Percentiles rank a stretch among this genome's conserved stretches.
These are phyloP conservation scores for Aureobasidium sp. DNA, from an alignment of 2,329 filamentous ascomycete genomes.

Conservation along the genomic window DNA sequence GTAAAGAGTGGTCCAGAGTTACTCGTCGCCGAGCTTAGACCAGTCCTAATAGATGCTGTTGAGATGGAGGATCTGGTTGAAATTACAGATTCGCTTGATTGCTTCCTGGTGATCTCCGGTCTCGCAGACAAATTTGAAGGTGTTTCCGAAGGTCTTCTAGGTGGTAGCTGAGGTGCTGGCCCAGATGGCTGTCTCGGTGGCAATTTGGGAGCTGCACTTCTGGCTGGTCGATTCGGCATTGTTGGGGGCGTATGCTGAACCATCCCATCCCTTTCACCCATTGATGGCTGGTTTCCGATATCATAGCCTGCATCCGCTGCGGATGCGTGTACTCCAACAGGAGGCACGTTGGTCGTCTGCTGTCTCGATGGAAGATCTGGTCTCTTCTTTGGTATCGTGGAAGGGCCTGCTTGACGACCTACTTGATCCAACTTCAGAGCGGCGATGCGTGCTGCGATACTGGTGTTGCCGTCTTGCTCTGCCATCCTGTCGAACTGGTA, in stretches of 20 bases:
- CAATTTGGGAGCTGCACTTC: slow-evolving; percentile 29
- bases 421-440: slow-evolving; percentile 40
- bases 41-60: slow-evolving; percentile 38
- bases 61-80: slow-evolving; percentile 44
- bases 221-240: slow-evolving; percentile 36
- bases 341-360: slow-evolving; percentile 17
- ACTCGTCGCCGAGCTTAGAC: slow-evolving; percentile 24
- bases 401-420: slow-evolving; percentile 26
- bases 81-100: slow-evolving; percentile 43
- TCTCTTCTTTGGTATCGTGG: slow-evolving; percentile 13
- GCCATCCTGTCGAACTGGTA: slow-evolving; percentile 5
- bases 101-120: slow-evolving; percentile 26
- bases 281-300: slow-evolving; percentile 33
- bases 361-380: slow-evolving; percentile 6
- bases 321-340: neutral
- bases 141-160: slow-evolving; percentile 12
- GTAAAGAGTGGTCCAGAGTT: slow-evolving; percentile 15
- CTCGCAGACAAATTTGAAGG: slow-evolving; percentile 6
- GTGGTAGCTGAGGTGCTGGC: slow-evolving; percentile 19
- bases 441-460: slow-evolving; percentile 40
- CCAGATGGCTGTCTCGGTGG: slow-evolving; percentile 37
- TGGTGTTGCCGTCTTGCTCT: slow-evolving; percentile 16
- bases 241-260: slow-evolving; percentile 34
- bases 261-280: slow-evolving; percentile 34
- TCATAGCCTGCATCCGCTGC: slow-evolving; percentile 11